Evolutionary conservation across 352 stramenopile genomes (phyloP), one percentile per base, ranked within the genome.

Genomic region (Globisporangium canariense): DNA sequence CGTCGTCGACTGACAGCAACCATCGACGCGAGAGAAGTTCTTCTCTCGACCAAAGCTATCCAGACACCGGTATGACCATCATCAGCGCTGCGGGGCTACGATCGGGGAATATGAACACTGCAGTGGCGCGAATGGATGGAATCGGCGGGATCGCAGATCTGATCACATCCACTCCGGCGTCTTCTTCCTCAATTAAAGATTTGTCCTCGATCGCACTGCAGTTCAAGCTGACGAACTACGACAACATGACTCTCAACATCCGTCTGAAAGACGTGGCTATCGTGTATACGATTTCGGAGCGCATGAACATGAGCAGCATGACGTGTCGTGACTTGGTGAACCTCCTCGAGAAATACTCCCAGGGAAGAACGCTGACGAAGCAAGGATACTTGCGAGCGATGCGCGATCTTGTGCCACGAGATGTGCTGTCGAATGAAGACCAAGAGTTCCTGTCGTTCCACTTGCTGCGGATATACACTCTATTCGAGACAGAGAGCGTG

Each of bases 381-480:
- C 65, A 74, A 16, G 87, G 83, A 0, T 96, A 86, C 65, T 68
- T 96, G 41, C 77, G 77, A n/a, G 79, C 78, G 0, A 91, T 96
- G 80, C 83, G 87, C 6, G 75, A 89, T 38, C 69, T 93, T 3
- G 87, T 93, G 0, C 84, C 87, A 4, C 78, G 79, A 34, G 83
- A 88, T 43, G 70, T 75, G 43, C 66, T 96, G 13, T 86, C 82
- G 8, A 94, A 91, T 54, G 87, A 96, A 63, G 87, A 96, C 45
- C 87, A 96, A 56, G 87, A 96, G 58, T 94, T 96, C 36, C 60
- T 96, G 34, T 94, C 85, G 18, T 96, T 94, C 53, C 87, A 96
- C 46, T 69, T 96, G 56, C 70, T 96, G 13, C 81, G 85, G 0
- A 86, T 96, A 14, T 96, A 89, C 62, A 86, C 84, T 1, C 64